Evolutionary conservation across 2,329 filamentous ascomycete species (phyloP).

Genomic region (Penicillium decumbens): DNA sequence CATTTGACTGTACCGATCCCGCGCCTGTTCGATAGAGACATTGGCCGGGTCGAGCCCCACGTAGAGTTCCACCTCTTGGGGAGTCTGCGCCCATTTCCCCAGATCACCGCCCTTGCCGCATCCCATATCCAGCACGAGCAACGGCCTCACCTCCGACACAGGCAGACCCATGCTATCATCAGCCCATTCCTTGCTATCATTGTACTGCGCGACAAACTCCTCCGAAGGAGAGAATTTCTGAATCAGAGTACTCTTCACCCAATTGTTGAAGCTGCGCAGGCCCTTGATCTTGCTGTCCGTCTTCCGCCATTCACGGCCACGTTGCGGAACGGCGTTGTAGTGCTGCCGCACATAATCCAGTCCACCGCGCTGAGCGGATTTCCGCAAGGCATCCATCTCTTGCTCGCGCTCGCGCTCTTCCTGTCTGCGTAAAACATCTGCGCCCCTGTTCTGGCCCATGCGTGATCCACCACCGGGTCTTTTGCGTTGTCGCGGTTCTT

Average conservation of each 20-base stretch:
- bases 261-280: slow-evolving; percentile 92
- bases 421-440: slow-evolving; percentile 40
- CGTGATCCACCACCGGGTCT: slow-evolving; percentile 46
- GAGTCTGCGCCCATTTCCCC: slow-evolving; percentile 91
- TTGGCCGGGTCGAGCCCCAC: slow-evolving; percentile 92
- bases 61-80: slow-evolving; percentile 86
- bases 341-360: slow-evolving; percentile 87
- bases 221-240: slow-evolving; percentile 89
- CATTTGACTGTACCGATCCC: slow-evolving; percentile 76
- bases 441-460: slow-evolving; percentile 36
- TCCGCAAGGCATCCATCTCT: slow-evolving; percentile 35
- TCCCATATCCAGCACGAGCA: slow-evolving; percentile 86
- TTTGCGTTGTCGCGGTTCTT: slow-evolving; percentile 42
- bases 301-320: slow-evolving; percentile 88
- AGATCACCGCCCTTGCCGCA: slow-evolving; percentile 96
- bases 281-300: slow-evolving; percentile 95
- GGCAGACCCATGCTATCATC: slow-evolving; percentile 33
- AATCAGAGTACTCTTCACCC: slow-evolving; percentile 96
- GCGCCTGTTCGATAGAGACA: slow-evolving; percentile 83
- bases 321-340: slow-evolving; percentile 93
- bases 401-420: slow-evolving; percentile 43
- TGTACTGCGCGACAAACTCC: slow-evolving; percentile 56
- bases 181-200: slow-evolving; percentile 44
- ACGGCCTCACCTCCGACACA: slow-evolving; percentile 46
- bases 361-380: slow-evolving; percentile 52